phyloP scores from a whole-genome alignment of 192 early-diverging fungal genomes.

The Coemansia umbellata region DNA sequence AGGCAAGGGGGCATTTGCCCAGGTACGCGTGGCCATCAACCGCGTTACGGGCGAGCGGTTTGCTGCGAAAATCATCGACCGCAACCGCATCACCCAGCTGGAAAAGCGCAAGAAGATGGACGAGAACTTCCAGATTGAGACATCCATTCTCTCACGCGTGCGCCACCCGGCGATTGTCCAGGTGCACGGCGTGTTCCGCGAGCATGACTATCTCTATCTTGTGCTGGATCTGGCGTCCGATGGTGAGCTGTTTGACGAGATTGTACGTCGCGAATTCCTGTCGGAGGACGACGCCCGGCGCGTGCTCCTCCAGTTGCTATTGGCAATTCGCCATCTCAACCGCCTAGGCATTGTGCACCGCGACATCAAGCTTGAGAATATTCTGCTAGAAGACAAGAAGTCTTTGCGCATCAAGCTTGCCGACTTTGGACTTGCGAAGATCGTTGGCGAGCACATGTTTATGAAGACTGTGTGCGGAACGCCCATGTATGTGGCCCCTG shows the following conservation, averaged over 20 bases:
- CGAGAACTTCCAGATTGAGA: constrained; percentile 45
- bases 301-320: constrained; percentile 74
- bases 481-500: constrained; percentile 86
- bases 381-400: constrained; percentile 57
- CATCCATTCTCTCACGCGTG: constrained; percentile 49
- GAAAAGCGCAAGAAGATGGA: constrained; percentile 45
- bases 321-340: constrained; percentile 73
- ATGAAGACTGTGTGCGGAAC: constrained; percentile 92
- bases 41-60: constrained; percentile 59
- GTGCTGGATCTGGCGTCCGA: constrained; percentile 64
- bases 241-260: constrained; percentile 92
- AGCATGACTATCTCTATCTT: constrained; percentile 47
- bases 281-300: constrained; percentile 73
- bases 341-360: constrained; percentile 65
- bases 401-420: constrained; percentile 79
- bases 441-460: constrained; percentile 62
- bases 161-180: constrained; percentile 45
- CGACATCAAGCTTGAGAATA: constrained; percentile 82
- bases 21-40: constrained; percentile 63
- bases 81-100: constrained; percentile 32
- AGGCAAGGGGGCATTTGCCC: constrained; percentile 60
- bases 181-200: constrained; percentile 49
- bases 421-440: constrained; percentile 94
- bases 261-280: constrained; percentile 70
- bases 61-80: constrained; percentile 79